Conservation (phyloP, 805 yeast genomes). For the Zygosaccharomyces rouxii region DNA sequence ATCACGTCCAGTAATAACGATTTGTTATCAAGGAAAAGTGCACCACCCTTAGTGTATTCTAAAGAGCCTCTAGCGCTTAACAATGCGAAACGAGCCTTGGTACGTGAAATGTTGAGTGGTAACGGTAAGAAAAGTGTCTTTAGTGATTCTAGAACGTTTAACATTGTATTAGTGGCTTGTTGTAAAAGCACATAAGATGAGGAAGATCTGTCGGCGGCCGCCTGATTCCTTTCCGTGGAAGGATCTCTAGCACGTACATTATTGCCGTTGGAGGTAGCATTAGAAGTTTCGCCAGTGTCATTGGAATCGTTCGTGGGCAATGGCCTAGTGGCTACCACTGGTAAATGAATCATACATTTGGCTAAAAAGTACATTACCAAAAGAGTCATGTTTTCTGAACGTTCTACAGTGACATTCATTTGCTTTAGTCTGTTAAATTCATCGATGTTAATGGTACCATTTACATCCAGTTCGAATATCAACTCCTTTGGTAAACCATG, state of each 20-base stretch:
- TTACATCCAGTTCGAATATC: conserved; percentile 59
- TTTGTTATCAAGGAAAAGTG: conserved; percentile 67
- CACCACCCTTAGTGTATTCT: conserved; percentile 81
- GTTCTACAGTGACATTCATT: conserved; percentile 27
- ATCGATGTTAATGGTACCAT: conserved; percentile 39
- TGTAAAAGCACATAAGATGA: conserved; percentile 64
- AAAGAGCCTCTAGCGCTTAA: conserved; percentile 70
- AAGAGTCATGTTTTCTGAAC: conserved; percentile 49
- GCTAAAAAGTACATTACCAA: conserved; percentile 58
- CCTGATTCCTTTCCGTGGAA: not conserved
- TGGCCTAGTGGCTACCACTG: conserved; percentile 48
- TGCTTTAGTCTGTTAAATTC: conserved; percentile 17
- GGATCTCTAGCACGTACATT: not conserved
- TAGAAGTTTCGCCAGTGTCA: conserved; percentile 8
- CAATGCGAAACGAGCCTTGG: conserved; percentile 58
- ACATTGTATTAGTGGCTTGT: conserved; percentile 59
- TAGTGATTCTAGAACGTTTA: conserved; percentile 46
- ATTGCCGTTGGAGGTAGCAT: conserved; percentile 1
- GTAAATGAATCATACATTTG: conserved; percentile 58
- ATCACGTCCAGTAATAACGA: conserved; percentile 49
- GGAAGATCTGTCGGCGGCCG: conserved; percentile 35
- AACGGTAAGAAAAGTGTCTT: conserved; percentile 50
- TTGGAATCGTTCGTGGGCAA: conserved; percentile 19
- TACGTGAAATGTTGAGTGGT: conserved; percentile 59
- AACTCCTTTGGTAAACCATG: conserved; percentile 58